These are phyloP conservation scores for Barnettozyma sp. DNA, from an alignment of 805 yeast species.

Conservation along the genomic window DNA sequence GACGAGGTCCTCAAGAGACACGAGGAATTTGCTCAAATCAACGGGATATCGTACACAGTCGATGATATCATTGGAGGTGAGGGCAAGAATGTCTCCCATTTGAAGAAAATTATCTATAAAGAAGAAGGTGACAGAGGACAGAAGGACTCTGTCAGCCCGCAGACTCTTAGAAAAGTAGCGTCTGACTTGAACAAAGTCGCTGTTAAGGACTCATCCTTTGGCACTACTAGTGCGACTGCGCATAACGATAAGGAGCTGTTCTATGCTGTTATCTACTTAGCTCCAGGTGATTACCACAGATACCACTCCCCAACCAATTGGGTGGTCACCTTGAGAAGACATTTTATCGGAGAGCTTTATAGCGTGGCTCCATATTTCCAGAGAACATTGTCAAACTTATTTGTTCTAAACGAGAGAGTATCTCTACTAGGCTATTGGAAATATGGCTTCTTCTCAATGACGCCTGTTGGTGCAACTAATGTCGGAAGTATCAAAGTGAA, in stretches of 20 bases:
- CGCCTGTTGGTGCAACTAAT: slow-evolving; percentile 98
- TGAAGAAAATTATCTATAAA: slow-evolving; percentile 42
- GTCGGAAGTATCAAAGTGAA: slow-evolving; percentile 92
- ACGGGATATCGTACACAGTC: slow-evolving; percentile 65
- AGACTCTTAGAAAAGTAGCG: slow-evolving; percentile 33
- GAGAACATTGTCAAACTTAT: slow-evolving; percentile 74
- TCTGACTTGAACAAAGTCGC: too few relatives aligned
- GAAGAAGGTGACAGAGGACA: slow-evolving; percentile 63
- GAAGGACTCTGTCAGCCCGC: slow-evolving; percentile 20
- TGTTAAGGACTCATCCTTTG: too few relatives aligned
- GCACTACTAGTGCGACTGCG: too few relatives aligned
- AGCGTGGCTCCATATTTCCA: slow-evolving; percentile 97
- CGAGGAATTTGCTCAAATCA: slow-evolving; percentile 68
- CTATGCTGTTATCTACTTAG: slow-evolving; percentile 88
- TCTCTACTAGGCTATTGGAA: slow-evolving; percentile 95
- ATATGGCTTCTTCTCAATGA: slow-evolving; percentile 96
- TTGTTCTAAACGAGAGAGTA: slow-evolving; percentile 90
- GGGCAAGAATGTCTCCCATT: slow-evolving; percentile 35
- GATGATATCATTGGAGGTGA: slow-evolving; percentile 63
- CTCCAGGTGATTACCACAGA: slow-evolving; percentile 98
- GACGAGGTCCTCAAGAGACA: slow-evolving; percentile 42
- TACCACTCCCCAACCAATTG: slow-evolving; percentile 95
- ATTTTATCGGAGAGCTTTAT: slow-evolving; percentile 90
- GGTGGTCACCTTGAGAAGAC: slow-evolving; percentile 91
- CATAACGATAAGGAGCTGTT: slow-evolving; percentile 54